Evolutionary conservation across 148 eudicot genomes (phyloP), one percentile per base, ranked within the genome.

Genomic region (Cornus controversa): DNA sequence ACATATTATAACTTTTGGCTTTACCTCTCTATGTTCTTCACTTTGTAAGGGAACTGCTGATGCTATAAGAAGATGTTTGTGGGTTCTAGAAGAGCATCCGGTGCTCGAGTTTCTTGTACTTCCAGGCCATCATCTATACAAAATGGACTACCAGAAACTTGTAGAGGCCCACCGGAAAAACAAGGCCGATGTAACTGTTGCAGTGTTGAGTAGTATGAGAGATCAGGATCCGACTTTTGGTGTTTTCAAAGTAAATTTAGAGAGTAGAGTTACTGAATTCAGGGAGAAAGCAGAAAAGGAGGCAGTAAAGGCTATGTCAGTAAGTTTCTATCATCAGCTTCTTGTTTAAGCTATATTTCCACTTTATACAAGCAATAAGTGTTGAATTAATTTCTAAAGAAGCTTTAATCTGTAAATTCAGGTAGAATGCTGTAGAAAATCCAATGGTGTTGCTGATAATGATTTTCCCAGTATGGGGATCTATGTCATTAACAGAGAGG

Each of bases 51-150:
- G 98, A 83, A 87, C 91, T 77, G 98, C 96, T 22, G 98, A 93
- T 86, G 92, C 96, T 63, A 79, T 93, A 29, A 82, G 96, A 81
- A 86, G 91, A 84, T 91, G 90, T 79, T 70, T 93, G 77, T 87
- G 91, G 88, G 73, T 88, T 54, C 87, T 90, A 50, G 89, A 91
- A 65, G 90, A 89, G 29, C 78, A 88, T 78, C 86, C 86, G 0
- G 80, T 84, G 31, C 71, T 77, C 15, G 94, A 93, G 77, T 90
- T 93, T 77, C 80, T 91, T 37, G 83, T 93, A 60, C 94, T 93
- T 71, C 96, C 96, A 9, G 92, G 94, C n/a, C 85, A 93, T 70
- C 91, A 91, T 82, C 94, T 93, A 18, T 91, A 93, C 75, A 89
- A 42, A 80, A 93, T 93, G 98, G 91, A 93, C 75, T 93, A 89